Percentiles rank a stretch among this genome's conserved stretches.
These are phyloP conservation scores for Rhodotorula sp. DNA, from an alignment of 1,284 basidiomycete species.

Conservation along the genomic window DNA sequence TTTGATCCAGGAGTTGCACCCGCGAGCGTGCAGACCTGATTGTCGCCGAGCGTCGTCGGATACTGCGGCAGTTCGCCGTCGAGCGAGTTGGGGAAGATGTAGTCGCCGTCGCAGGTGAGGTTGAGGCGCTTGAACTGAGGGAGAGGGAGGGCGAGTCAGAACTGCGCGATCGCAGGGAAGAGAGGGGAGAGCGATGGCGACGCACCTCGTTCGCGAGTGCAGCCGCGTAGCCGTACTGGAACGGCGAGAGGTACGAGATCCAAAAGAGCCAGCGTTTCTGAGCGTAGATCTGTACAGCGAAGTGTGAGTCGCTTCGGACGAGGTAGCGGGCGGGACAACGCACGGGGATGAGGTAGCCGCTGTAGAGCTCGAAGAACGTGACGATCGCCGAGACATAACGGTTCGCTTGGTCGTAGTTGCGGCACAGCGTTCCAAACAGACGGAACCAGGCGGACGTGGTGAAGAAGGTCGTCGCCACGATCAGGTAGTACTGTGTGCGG, in stretches of 20 bases:
- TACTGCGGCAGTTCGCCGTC: slow-evolving; percentile 49
- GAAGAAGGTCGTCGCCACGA: slow-evolving; percentile 52
- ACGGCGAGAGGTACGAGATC: slow-evolving; percentile 52
- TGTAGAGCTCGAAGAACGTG: slow-evolving; percentile 21
- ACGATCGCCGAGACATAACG: not conserved
- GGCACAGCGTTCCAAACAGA: slow-evolving; percentile 54
- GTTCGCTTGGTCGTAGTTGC: slow-evolving; percentile 55
- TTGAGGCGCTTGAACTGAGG: slow-evolving; percentile 50
- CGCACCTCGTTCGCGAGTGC: slow-evolving; percentile 55
- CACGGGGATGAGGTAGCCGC: slow-evolving; percentile 41
- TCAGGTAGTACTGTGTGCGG: slow-evolving; percentile 46
- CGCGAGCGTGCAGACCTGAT: slow-evolving; percentile 44
- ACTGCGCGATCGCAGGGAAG: not conserved
- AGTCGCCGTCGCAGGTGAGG: slow-evolving; percentile 67
- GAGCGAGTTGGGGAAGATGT: slow-evolving; percentile 64
- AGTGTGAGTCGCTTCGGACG: not conserved
- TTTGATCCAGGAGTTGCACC: slow-evolving; percentile 45
- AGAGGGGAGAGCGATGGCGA: not conserved
- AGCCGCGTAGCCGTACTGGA: slow-evolving; percentile 52
- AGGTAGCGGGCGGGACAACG: not conserved
- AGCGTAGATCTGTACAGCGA: not conserved
- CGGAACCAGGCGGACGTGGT: slow-evolving; percentile 57
- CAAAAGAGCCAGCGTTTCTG: slow-evolving; percentile 28
- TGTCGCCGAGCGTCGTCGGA: slow-evolving; percentile 51
- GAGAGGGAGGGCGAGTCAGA: not conserved